Evolutionary conservation across 2,329 filamentous ascomycete species (phyloP), one percentile per base, ranked within the genome.

Genomic region (Arthrobotrys musiformis): DNA sequence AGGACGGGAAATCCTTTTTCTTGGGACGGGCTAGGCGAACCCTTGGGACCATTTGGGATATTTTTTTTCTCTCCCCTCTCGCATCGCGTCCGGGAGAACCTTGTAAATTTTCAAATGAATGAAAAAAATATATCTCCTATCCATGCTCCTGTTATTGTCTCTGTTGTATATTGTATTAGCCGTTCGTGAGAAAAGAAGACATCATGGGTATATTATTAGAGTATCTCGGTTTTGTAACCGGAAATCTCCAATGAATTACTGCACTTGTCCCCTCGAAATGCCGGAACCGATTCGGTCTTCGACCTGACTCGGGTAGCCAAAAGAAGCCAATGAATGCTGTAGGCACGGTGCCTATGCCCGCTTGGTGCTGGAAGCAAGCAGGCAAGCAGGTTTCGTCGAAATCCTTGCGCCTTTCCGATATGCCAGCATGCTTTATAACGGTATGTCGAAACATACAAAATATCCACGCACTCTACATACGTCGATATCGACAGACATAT

Each of bases 1-100:
- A 52, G 44, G 62, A 68, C 44, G 70, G 62, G 62, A 67, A 54
- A 64, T 52, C 62, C 62, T 68, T 26, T 73, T 28, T 61, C 69
- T 60, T 61, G 62, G 70, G 44, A 74, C 44, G 13, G 30, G 61
- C 70, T 54, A 54, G 70, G 46, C 58, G 70, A 44, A 68, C 61
- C 61, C 61, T 73, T 66, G 61, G 28, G 60, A 46, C 50, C 15
- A 40, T 26, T 30, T 26, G 48, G 46, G 48, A 73, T 46, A n/a
- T n/a, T n/a, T n/a, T n/a, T n/a, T n/a, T n/a, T n/a, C n/a, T 33
- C 30, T 40, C 9, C 13, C n/a, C 26, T n/a, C 30, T 11, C 40
- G 54, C 30, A 58, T 58, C 33, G 19, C 17, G 54, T 58, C 54
- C 2, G 19, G 54, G 48, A 28, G n/a, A 30, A 56, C 44, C 44